Percentiles rank a stretch among this genome's conserved stretches.
Conservation (phyloP, 371 early-diverging fungal genomes). For the Rhizopus delemar region DNA sequence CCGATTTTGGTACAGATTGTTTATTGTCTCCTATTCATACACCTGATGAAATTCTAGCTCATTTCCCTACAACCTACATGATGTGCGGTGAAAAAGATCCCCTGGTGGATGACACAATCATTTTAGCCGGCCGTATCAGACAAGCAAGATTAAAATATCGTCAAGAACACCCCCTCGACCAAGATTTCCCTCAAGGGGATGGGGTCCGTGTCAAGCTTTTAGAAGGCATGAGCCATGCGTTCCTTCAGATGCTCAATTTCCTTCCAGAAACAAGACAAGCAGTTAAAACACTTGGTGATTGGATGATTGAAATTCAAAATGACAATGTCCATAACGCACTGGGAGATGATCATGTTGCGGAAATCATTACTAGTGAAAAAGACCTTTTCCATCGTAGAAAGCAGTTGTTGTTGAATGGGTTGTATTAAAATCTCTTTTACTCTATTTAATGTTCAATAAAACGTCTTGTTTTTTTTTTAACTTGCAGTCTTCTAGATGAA, state of each 20-base stretch:
- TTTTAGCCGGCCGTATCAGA: conserved; percentile 87
- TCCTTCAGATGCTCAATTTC: conserved; percentile 85
- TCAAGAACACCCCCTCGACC: conserved; percentile 27
- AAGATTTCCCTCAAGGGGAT: conserved; percentile 18
- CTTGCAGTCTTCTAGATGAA: too few relatives aligned
- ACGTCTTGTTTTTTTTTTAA: not conserved
- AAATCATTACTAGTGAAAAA: conserved; percentile 43
- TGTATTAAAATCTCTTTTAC: conserved; percentile 21
- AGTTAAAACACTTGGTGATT: conserved; percentile 65
- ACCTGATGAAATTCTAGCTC: conserved; percentile 82
- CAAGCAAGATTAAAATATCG: conserved; percentile 63
- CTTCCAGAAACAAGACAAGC: conserved; percentile 84
- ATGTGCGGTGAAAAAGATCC: conserved; percentile 96
- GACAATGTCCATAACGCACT: not conserved
- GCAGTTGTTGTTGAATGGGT: conserved; percentile 35
- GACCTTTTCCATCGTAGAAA: conserved; percentile 52
- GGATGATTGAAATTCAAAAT: conserved; percentile 54
- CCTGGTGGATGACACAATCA: conserved; percentile 92
- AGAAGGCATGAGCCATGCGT: conserved; percentile 92
- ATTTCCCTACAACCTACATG: conserved; percentile 89
- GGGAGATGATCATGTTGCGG: conserved; percentile 32
- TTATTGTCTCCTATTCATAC: conserved; percentile 87
- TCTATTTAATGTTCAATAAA: not conserved
- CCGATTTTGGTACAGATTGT: conserved; percentile 82
- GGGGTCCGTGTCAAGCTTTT: conserved; percentile 67